phyloP scores from a whole-genome alignment of 192 early-diverging fungal genomes.

The Coemansia sp. region DNA sequence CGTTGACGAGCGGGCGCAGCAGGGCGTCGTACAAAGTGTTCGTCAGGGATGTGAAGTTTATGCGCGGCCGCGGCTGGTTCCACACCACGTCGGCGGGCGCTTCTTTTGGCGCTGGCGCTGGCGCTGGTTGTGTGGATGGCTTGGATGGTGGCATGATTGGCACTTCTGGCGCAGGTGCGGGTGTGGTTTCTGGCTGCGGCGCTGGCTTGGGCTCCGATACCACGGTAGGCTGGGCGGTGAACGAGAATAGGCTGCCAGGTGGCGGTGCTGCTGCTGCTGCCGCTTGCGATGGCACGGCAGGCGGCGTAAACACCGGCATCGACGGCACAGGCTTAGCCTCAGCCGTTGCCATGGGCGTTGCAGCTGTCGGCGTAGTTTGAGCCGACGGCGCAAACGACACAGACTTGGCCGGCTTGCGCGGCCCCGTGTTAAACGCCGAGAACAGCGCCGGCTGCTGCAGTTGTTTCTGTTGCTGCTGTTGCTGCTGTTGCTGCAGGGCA shows the following conservation, averaged over 20 bases:
- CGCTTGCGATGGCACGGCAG: too few species aligned
- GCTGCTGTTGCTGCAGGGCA: background rate
- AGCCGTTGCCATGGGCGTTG: too few species aligned
- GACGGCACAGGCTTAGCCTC: too few species aligned
- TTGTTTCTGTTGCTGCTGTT: background rate
- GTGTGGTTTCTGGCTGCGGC: background rate
- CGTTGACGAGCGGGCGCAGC: constrained; percentile 21
- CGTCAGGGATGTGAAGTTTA: constrained; percentile 43
- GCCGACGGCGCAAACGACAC: constrained; percentile 2
- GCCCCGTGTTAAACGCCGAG: background rate
- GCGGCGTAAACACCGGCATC: background rate
- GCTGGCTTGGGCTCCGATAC: background rate
- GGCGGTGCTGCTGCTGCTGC: too few species aligned
- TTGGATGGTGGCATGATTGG: too few species aligned
- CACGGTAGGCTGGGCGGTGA: too few species aligned
- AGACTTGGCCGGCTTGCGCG: background rate
- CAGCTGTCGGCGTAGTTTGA: too few species aligned
- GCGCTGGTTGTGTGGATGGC: constrained; percentile 1
- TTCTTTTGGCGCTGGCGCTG: constrained; percentile 1
- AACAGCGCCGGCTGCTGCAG: background rate
- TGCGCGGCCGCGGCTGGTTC: constrained; percentile 40
- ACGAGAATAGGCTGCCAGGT: too few species aligned
- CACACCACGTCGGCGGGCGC: constrained; percentile 17
- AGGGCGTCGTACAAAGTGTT: constrained; percentile 36
- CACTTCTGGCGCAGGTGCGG: background rate